Conservation (phyloP, 495 filamentous ascomycete species). For the Pyronema domesticum region DNA sequence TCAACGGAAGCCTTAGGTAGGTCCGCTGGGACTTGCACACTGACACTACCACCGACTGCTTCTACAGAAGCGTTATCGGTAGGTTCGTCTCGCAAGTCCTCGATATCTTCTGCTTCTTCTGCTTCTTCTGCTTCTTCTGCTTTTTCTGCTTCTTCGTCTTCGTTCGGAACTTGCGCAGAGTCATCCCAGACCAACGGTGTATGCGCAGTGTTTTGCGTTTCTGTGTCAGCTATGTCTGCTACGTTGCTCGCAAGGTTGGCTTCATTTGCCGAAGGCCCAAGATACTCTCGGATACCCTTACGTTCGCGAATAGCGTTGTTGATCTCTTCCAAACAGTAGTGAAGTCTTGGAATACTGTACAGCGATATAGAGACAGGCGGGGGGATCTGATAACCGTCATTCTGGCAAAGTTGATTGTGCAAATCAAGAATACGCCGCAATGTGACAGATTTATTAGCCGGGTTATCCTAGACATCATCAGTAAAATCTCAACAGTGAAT, state of each 20-base stretch:
- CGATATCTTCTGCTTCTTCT: too few species aligned
- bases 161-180: too few species aligned
- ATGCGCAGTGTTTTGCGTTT: too few species aligned
- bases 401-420: slow-evolving; percentile 18
- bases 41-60: too few species aligned
- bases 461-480: slow-evolving; percentile 13
- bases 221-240: slow-evolving; percentile 1
- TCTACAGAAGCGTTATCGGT: too few species aligned
- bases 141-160: too few species aligned
- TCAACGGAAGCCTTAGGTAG: too few species aligned
- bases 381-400: slow-evolving; percentile 17
- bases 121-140: too few species aligned
- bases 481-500: slow-evolving; percentile 2
- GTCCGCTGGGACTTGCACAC: too few species aligned
- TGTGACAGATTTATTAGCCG: slow-evolving; percentile 19
- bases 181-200: too few species aligned
- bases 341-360: slow-evolving; percentile 13
- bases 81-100: too few species aligned
- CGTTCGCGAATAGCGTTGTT: slow-evolving; percentile 12
- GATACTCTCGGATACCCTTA: slow-evolving; percentile 13
- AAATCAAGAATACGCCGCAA: slow-evolving; percentile 22
- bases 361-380: slow-evolving; percentile 15
- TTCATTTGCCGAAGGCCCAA: slow-evolving; percentile 10
- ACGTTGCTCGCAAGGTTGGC: slow-evolving; percentile 1
- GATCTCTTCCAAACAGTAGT: slow-evolving; percentile 11